Evolutionary conservation across 2,329 filamentous ascomycete genomes (phyloP).

Genomic region (Colletotrichum simmondsii): DNA sequence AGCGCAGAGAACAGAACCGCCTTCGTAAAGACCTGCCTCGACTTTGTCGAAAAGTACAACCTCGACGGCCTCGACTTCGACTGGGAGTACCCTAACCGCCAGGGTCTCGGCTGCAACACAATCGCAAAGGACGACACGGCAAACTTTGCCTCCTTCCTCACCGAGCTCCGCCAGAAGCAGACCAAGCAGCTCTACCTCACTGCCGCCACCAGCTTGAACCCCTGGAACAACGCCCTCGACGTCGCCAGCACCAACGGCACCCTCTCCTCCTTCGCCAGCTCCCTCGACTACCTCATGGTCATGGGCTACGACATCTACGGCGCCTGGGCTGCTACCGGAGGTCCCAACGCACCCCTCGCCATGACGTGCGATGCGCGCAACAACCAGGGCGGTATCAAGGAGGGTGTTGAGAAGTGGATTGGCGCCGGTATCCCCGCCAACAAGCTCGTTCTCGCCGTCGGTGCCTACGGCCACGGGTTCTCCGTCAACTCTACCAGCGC

Average conservation of each 20-base stretch:
- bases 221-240: constrained; percentile 21
- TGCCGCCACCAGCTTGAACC: constrained; percentile 21
- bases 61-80: constrained; percentile 38
- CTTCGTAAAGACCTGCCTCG: constrained; percentile 35
- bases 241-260: constrained; percentile 13
- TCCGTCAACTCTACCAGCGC: constrained; percentile 31
- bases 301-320: constrained; percentile 33
- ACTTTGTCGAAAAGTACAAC: constrained; percentile 35
- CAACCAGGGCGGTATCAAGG: constrained; percentile 31
- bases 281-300: constrained; percentile 32
- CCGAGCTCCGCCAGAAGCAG: constrained; percentile 32
- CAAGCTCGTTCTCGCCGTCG: constrained; percentile 29
- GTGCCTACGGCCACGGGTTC: constrained; percentile 32
- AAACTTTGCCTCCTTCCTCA: constrained; percentile 28
- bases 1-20: constrained; percentile 37
- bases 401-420: constrained; percentile 30
- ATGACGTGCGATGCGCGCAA: constrained; percentile 24
- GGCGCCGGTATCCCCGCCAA: constrained; percentile 20
- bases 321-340: constrained; percentile 25
- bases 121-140: constrained; percentile 28
- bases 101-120: constrained; percentile 31
- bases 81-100: constrained; percentile 37
- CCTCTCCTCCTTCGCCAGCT: constrained; percentile 12
- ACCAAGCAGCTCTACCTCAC: constrained; percentile 30
- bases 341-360: constrained; percentile 25